Evolutionary conservation across 2,329 filamentous ascomycete species (phyloP).

Genomic region (Pseudocercospora pini-densiflorae): DNA sequence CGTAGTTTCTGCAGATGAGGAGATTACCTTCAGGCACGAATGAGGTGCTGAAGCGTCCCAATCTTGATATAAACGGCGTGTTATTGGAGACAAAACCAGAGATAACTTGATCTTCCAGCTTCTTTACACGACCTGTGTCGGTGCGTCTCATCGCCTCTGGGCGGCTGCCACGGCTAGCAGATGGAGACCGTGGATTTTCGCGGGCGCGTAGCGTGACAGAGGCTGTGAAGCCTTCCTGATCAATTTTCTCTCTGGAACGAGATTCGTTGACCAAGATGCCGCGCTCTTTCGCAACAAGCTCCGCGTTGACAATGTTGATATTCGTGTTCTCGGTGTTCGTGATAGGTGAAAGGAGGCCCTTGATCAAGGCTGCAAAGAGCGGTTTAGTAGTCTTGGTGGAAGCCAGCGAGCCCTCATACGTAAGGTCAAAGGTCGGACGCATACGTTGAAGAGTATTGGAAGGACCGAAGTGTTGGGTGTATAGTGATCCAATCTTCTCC

Average conservation of each 20-base stretch:
- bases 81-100: conserved; percentile 70
- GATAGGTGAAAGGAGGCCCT: conserved; percentile 73
- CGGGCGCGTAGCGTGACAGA: conserved; percentile 70
- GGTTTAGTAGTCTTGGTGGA: conserved; percentile 75
- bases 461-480: conserved; percentile 73
- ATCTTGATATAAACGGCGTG: conserved; percentile 69
- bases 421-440: conserved; percentile 73
- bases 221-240: conserved; percentile 69
- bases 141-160: conserved; percentile 10
- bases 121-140: conserved; percentile 25
- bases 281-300: conserved; percentile 74
- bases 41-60: conserved; percentile 74
- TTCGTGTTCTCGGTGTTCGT: conserved; percentile 68
- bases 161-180: conserved; percentile 27
- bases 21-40: conserved; percentile 76
- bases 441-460: conserved; percentile 47
- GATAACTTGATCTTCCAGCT: conserved; percentile 57
- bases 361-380: conserved; percentile 77
- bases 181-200: conserved; percentile 38
- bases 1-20: conserved; percentile 80
- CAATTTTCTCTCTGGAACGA: conserved; percentile 63
- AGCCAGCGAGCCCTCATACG: conserved; percentile 77
- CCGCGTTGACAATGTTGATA: conserved; percentile 83
- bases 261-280: conserved; percentile 79
- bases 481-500: conserved; percentile 78